Evolutionary conservation across 768 basidiomycete species (phyloP), one percentile per base, ranked within the genome.

Genomic region (Phanerochaete carnosa): DNA sequence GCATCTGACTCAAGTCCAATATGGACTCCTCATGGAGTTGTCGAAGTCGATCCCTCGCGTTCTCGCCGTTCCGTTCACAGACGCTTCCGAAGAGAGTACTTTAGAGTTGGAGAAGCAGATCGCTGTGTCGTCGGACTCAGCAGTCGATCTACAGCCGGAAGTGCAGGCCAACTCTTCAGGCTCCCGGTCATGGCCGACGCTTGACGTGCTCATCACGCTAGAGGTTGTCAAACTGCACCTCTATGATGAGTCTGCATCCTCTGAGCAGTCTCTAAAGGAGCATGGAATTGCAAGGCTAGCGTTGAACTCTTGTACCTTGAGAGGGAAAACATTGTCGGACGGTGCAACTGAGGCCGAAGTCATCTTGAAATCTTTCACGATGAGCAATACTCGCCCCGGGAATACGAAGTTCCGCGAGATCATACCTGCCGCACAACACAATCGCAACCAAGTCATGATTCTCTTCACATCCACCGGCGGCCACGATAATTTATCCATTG

Each of bases 361-460:
- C 51, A 80, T 94, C 28, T 74, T 98, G n/a, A 86, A 87, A 66
- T 95, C 96, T 0, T 89, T 98, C 69, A 94, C 94, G 0, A 89
- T 98, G 80, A 87, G 83, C 72, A 95, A 96, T 70, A 98, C 88
- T 1, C 81, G 89, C 55, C 83, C 91, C 0, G 92, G 93, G 7
- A 78, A 79, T 50, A 90, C 93, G 26, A 88, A 83, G 67, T 98
- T 95, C 78, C 85, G 95, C 45, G 95, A 98, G 72, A 95, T 99
- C 59, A 92, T 99, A 62, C 96, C 97, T 13, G 88, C 94, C 5
- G 90, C 93, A 15, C 83, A 87, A 59, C 94, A 97, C 66, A 83
- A 88, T 61, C 79, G 91, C 54, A 95, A 95, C 61, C 94, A 97
- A 68, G 89, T 98, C 70, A 97, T 96, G 92, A 70, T 97, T 19